Evolutionary conservation across 140 eudicot species (phyloP).

Genomic region (Erigeron philadelphicus): DNA sequence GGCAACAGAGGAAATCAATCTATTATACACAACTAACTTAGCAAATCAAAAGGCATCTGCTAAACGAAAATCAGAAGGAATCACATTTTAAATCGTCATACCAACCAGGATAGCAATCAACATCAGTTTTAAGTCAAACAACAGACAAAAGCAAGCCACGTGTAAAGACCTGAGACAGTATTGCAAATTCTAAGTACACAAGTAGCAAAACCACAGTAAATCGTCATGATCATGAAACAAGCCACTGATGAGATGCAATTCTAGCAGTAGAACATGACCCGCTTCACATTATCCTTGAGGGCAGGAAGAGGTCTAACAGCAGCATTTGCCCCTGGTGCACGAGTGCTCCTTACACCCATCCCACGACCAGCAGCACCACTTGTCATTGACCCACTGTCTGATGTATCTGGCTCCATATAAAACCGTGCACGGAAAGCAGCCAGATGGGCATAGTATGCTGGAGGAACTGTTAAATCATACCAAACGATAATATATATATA

Average conservation of each 20-base stretch:
- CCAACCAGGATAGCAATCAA: background rate
- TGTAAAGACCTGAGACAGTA: too few relatives aligned
- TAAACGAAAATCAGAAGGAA: background rate
- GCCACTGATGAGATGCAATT: background rate
- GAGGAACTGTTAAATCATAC: constrained; percentile 56
- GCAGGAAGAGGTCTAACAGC: constrained; percentile 79
- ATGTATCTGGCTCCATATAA: constrained; percentile 83
- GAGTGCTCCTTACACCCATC: constrained; percentile 50
- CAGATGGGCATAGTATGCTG: constrained; percentile 90
- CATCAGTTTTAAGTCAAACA: background rate
- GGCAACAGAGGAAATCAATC: background rate
- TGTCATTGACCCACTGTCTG: constrained; percentile 80
- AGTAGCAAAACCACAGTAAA: background rate
- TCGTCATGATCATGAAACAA: background rate
- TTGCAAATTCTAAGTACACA: background rate
- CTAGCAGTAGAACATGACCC: constrained; percentile 75
- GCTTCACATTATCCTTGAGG: constrained; percentile 72
- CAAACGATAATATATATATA: background rate
- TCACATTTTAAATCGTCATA: background rate
- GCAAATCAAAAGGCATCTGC: background rate
- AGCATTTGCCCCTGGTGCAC: constrained; percentile 48
- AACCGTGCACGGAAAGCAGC: constrained; percentile 93
- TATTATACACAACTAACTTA: background rate
- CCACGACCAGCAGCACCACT: constrained; percentile 59
- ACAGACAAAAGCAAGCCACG: background rate